Conservation (phyloP, 305 asterid genomes). For the Fraxinus sp. region DNA sequence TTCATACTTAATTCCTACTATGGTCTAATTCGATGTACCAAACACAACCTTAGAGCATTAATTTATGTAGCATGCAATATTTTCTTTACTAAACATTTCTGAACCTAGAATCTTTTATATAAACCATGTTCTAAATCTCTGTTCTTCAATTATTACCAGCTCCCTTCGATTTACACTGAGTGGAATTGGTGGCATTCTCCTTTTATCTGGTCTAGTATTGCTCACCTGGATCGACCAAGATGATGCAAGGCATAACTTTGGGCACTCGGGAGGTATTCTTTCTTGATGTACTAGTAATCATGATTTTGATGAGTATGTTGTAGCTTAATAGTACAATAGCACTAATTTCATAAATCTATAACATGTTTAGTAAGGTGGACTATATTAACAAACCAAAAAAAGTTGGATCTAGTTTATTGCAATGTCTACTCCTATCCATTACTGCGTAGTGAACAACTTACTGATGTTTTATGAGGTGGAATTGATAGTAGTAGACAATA, state of each 20-base stretch:
- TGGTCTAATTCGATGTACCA: neutral
- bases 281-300: neutral
- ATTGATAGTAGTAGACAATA: neutral
- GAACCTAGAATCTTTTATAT: neutral
- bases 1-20: neutral
- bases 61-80: neutral
- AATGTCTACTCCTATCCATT: neutral
- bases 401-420: neutral
- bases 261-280: conserved; percentile 76
- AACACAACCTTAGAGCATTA: neutral
- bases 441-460: neutral
- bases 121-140: conserved; percentile 9
- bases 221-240: conserved; percentile 83
- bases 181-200: conserved; percentile 69
- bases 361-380: neutral
- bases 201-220: conserved; percentile 52
- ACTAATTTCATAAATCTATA: neutral
- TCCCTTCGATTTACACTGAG: conserved; percentile 56
- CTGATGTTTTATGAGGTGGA: neutral
- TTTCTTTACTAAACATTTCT: neutral
- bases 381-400: neutral
- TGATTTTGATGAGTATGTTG: neutral
- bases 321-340: neutral
- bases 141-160: conserved; percentile 35
- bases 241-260: conserved; percentile 86